phyloP scores from a whole-genome alignment of 2,329 filamentous ascomycete genomes.

The Triangularia verruculosa region DNA sequence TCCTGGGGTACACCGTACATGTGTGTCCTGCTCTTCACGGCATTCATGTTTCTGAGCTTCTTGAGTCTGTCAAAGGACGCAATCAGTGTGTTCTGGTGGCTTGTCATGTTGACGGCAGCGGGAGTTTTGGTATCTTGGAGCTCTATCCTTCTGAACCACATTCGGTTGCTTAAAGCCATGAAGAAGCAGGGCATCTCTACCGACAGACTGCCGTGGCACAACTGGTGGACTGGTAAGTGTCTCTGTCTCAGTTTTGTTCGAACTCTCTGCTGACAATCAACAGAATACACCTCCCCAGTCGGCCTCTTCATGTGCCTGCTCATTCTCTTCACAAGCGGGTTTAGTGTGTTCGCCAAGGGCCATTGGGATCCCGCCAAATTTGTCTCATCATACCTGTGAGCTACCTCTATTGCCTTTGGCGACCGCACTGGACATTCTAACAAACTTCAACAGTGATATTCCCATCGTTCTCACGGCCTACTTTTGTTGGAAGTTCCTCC shows the following conservation, averaged over 20 bases:
- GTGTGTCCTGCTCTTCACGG: constrained; percentile 51
- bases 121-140: constrained; percentile 64
- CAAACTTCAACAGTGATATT: constrained; percentile 47
- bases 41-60: constrained; percentile 57
- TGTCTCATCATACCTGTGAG: constrained; percentile 61
- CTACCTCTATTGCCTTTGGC: constrained; percentile 14
- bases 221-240: constrained; percentile 57
- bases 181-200: constrained; percentile 52
- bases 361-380: constrained; percentile 57
- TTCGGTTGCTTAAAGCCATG: constrained; percentile 53
- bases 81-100: constrained; percentile 64
- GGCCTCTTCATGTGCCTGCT: constrained; percentile 59
- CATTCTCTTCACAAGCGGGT: constrained; percentile 69
- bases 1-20: constrained; percentile 55
- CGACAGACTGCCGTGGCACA: constrained; percentile 57
- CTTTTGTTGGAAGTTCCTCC: constrained; percentile 62
- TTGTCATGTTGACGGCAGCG: constrained; percentile 59
- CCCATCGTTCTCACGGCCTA: constrained; percentile 57
- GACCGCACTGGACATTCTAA: constrained; percentile 11
- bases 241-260: neutral
- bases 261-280: constrained; percentile 2
- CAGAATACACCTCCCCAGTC: constrained; percentile 59
- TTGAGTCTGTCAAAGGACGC: constrained; percentile 56
- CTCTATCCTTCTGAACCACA: constrained; percentile 57
- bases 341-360: constrained; percentile 58